Percentiles rank a stretch among this genome's conserved stretches.
Evolutionary conservation across 176 grass and related monocot genomes (phyloP).

Genomic region (Carex littledalei): DNA sequence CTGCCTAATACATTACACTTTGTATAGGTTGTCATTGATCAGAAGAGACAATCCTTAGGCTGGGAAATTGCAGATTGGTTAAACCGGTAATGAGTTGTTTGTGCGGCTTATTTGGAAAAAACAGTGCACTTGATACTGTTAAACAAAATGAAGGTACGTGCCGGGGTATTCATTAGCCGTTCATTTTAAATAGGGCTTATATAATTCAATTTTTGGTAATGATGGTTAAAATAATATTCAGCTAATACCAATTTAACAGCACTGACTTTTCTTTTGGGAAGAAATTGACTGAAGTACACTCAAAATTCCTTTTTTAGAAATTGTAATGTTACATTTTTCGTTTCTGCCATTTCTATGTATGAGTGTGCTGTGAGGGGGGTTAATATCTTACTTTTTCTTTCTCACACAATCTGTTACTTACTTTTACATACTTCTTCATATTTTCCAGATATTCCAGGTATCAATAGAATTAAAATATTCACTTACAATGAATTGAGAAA

Average conservation of each 20-base stretch:
- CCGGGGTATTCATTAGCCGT: neutral
- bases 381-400: neutral
- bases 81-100: conserved; percentile 24
- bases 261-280: neutral
- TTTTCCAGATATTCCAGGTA: conserved; percentile 34
- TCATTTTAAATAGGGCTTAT: neutral
- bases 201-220: neutral
- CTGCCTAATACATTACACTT: neutral
- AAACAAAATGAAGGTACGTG: conserved; percentile 20
- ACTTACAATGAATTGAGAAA: conserved; percentile 63
- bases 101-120: conserved; percentile 21
- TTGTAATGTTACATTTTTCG: neutral
- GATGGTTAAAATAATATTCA: neutral
- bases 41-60: neutral
- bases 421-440: conserved; percentile 24
- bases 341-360: neutral
- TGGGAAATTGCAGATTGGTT: neutral
- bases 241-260: neutral
- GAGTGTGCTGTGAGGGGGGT: neutral
- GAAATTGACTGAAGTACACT: neutral
- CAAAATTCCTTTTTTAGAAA: neutral
- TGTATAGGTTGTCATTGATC: neutral
- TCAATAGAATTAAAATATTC: conserved; percentile 49
- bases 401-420: neutral
- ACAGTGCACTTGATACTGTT: conserved; percentile 18